These are phyloP conservation scores for Annulohypoxylon truncatum DNA, from an alignment of 2,329 filamentous ascomycete genomes.

Conservation along the genomic window DNA sequence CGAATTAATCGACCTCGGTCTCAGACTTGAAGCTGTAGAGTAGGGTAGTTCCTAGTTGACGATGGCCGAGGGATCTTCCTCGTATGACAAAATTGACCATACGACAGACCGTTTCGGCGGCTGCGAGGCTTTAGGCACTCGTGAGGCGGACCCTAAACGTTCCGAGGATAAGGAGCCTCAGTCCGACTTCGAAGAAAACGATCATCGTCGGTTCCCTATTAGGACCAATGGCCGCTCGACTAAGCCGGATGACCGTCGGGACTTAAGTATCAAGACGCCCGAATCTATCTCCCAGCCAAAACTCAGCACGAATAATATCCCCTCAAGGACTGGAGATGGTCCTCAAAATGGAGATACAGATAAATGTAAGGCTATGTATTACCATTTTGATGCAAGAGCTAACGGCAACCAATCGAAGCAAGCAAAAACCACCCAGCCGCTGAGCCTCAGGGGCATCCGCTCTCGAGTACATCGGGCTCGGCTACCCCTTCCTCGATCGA, in stretches of 20 bases:
- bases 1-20: neutral
- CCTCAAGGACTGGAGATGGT: neutral
- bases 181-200: neutral
- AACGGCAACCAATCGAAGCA: conserved; percentile 8
- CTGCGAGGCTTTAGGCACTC: conserved; percentile 15
- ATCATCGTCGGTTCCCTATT: neutral
- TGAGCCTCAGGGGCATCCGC: conserved; percentile 2
- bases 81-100: conserved; percentile 23
- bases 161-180: conserved; percentile 14
- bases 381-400: neutral
- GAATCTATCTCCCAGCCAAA: neutral
- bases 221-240: neutral
- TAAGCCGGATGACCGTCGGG: neutral
- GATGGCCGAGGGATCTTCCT: conserved; percentile 23
- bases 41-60: conserved; percentile 1
- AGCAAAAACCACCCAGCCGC: neutral
- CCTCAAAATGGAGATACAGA: neutral
- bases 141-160: conserved; percentile 8
- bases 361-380: conserved; percentile 10
- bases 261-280: neutral
- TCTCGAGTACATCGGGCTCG: conserved; percentile 21
- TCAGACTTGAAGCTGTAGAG: neutral
- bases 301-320: neutral
- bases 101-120: conserved; percentile 13
- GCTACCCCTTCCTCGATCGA: conserved; percentile 16